A percentile compares a stretch with the other conserved stretches of the same genome.
Conservation (phyloP, 306 rosid genomes). For the Ammopiptanthus mongolicus region DNA sequence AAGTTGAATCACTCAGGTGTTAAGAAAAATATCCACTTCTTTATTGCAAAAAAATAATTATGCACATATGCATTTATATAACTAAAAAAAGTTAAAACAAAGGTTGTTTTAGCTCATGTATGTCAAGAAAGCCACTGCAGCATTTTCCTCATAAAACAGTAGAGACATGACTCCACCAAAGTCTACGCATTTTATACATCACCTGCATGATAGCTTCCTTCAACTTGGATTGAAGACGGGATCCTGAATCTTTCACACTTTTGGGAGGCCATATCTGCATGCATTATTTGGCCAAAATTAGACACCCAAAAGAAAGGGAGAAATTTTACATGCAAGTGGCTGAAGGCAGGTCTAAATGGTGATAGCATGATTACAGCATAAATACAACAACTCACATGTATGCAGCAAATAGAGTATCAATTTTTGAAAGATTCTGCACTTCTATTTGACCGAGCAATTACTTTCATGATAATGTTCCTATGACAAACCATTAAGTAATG, state of each 20-base stretch:
- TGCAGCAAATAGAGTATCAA: neutral
- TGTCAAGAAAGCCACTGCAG: conserved; percentile 9
- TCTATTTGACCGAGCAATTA: conserved; percentile 14
- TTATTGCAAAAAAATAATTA: too few species aligned
- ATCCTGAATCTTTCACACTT: conserved; percentile 90
- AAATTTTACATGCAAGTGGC: neutral
- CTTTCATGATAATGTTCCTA: neutral
- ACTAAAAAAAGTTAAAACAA: too few species aligned
- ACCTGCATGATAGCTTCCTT: conserved; percentile 97
- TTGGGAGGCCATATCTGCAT: conserved; percentile 99
- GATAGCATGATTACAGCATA: neutral
- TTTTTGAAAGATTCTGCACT: neutral
- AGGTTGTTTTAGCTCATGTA: neutral
- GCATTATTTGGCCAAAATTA: conserved; percentile 15
- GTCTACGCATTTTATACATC: conserved; percentile 8
- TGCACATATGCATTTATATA: neutral
- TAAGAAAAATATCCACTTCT: neutral
- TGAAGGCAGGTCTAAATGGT: conserved; percentile 4
- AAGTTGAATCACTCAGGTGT: neutral
- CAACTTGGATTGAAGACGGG: conserved; percentile 74
- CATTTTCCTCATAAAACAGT: conserved; percentile 9
- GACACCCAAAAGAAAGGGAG: neutral
- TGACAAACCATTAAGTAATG: neutral
- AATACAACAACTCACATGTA: neutral
- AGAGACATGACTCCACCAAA: conserved; percentile 3